phyloP scores from a whole-genome alignment of 2,329 filamentous ascomycete species.

The Calonectria fujianensis region DNA sequence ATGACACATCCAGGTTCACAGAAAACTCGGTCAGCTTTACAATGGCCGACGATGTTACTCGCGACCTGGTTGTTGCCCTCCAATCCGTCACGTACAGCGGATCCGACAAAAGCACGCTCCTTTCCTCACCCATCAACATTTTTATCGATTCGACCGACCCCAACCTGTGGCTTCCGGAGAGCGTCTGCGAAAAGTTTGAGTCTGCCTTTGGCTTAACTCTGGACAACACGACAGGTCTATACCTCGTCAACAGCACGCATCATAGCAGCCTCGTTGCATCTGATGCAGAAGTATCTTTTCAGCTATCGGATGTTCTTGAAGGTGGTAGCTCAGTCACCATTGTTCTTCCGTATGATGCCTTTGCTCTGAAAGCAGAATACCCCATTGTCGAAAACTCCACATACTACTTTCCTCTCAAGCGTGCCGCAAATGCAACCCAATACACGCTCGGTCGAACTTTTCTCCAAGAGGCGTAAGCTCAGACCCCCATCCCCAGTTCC shows the following conservation, averaged over 20 bases:
- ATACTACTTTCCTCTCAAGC: slow-evolving; percentile 44
- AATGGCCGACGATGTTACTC: slow-evolving; percentile 27
- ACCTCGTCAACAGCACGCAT: slow-evolving; percentile 31
- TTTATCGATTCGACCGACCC: slow-evolving; percentile 32
- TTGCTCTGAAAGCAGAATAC: slow-evolving; percentile 39
- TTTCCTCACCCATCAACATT: slow-evolving; percentile 29
- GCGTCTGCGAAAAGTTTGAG: slow-evolving; percentile 10
- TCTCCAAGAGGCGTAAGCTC: slow-evolving; percentile 41
- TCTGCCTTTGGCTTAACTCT: slow-evolving; percentile 14
- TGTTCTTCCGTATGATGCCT: slow-evolving; percentile 44
- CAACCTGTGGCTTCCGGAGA: slow-evolving; percentile 24
- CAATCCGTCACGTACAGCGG: slow-evolving; percentile 24
- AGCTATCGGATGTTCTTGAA: slow-evolving; percentile 11
- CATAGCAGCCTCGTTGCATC: background rate
- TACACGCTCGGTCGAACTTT: slow-evolving; percentile 43
- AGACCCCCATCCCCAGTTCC: background rate
- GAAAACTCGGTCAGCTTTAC: slow-evolving; percentile 23
- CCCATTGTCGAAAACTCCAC: slow-evolving; percentile 35
- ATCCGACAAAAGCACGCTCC: slow-evolving; percentile 11
- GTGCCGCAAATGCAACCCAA: slow-evolving; percentile 43
- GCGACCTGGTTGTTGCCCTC: slow-evolving; percentile 26
- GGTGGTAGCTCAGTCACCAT: slow-evolving; percentile 29
- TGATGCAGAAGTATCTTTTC: slow-evolving; percentile 20
- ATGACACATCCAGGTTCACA: slow-evolving; percentile 23
- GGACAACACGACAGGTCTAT: slow-evolving; percentile 26